Evolutionary conservation across 2,329 filamentous ascomycete genomes (phyloP).

Genomic region (Davidsoniella virescens): DNA sequence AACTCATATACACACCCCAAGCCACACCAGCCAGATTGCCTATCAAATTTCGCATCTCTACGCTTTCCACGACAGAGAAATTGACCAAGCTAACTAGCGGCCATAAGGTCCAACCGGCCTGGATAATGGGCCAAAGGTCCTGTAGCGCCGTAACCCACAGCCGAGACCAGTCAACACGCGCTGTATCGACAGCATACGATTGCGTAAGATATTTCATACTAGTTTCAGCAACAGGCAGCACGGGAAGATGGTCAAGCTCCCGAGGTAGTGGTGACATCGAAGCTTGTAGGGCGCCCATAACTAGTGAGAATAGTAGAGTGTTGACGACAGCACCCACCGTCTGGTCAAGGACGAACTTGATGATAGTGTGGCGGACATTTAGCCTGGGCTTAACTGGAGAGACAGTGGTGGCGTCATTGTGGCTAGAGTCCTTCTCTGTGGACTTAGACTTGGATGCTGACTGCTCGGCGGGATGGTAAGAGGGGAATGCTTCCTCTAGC

Average conservation of each 20-base stretch:
- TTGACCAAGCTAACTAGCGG: conserved; percentile 53
- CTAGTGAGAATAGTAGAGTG: conserved; percentile 45
- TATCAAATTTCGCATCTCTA: conserved; percentile 53
- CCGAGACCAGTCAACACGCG: conserved; percentile 26
- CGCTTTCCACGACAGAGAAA: conserved; percentile 52
- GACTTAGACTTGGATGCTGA: conserved; percentile 21
- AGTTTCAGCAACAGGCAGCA: conserved; percentile 17
- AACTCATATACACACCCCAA: conserved; percentile 62
- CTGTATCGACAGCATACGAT: conserved; percentile 27
- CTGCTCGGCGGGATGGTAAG: conserved; percentile 24
- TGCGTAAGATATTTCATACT: conserved; percentile 23
- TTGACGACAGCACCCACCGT: conserved; percentile 49
- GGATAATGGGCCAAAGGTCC: conserved; percentile 49
- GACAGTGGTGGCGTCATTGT: conserved; percentile 23
- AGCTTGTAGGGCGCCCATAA: conserved; percentile 38
- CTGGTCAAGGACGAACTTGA: conserved; percentile 55
- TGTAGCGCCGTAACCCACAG: conserved; percentile 28
- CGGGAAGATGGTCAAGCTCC: conserved; percentile 17
- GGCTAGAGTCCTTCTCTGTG: conserved; percentile 24
- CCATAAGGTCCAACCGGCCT: conserved; percentile 55
- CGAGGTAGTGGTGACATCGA: conserved; percentile 26
- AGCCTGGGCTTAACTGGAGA: conserved; percentile 18
- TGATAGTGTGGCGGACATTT: conserved; percentile 43
- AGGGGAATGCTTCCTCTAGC: conserved; percentile 60
- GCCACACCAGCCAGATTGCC: conserved; percentile 54